These are phyloP conservation scores for Crithidia acanthocephali DNA, from an alignment of 208 protist species.

Conservation along the genomic window DNA sequence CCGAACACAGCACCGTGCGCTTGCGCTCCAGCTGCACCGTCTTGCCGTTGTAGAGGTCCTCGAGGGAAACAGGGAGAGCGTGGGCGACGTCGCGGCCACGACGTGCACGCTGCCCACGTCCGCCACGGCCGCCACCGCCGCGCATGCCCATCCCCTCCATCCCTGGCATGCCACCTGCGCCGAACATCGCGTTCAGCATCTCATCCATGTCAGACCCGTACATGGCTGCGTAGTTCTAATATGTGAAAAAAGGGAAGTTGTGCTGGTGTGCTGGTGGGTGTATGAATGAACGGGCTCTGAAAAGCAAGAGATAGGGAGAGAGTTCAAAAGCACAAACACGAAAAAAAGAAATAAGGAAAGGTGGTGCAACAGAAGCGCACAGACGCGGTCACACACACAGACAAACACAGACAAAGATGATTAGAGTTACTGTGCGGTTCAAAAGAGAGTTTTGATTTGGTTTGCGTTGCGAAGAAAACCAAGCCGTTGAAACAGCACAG, in stretches of 20 bases:
- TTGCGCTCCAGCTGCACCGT: constrained; percentile 44
- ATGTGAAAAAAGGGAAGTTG: background rate
- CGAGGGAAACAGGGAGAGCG: constrained; percentile 67
- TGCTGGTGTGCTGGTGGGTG: too few species aligned
- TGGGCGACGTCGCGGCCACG: constrained; percentile 32
- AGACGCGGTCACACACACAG: background rate
- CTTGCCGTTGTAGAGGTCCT: constrained; percentile 86
- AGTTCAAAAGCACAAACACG: background rate
- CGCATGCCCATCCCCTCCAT: constrained; percentile 12
- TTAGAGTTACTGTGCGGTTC: too few species aligned
- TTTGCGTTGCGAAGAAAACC: too few species aligned
- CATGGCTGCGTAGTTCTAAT: constrained; percentile 33
- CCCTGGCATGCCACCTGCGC: constrained; percentile 35
- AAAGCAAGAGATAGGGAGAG: background rate
- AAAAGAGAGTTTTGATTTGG: too few species aligned
- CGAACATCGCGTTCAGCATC: constrained; percentile 81
- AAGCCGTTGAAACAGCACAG: too few species aligned
- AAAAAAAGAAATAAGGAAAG: too few species aligned
- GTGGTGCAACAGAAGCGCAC: background rate
- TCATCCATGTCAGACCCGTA: constrained; percentile 58
- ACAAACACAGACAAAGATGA: constrained; percentile 9
- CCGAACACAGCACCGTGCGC: constrained; percentile 55
- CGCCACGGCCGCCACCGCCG: constrained; percentile 10
- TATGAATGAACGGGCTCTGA: too few species aligned
- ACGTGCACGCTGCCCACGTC: constrained; percentile 21